Percentiles rank a stretch among this genome's conserved stretches.
These are phyloP conservation scores for Saturnispora sanitii DNA, from an alignment of 805 yeast species.

Conservation along the genomic window DNA sequence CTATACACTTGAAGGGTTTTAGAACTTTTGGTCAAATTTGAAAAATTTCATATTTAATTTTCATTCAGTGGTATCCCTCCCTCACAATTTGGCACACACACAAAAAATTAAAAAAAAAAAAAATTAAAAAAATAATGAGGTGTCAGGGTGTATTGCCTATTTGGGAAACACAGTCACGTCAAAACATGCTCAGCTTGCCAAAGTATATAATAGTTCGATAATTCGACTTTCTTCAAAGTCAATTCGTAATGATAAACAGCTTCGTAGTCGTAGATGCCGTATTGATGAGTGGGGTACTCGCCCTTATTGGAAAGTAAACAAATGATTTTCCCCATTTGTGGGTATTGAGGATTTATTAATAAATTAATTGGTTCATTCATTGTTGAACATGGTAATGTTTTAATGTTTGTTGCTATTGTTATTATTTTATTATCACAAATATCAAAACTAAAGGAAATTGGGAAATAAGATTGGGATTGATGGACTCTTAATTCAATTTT, in stretches of 20 bases:
- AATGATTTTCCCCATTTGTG: slow-evolving; percentile 2
- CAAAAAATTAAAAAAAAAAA: neutral
- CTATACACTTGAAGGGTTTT: neutral
- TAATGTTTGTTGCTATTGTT: too few species aligned
- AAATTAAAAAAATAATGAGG: slow-evolving; percentile 2
- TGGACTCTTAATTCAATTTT: slow-evolving; percentile 13
- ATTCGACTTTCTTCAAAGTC: slow-evolving; percentile 4
- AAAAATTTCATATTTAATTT: slow-evolving; percentile 2
- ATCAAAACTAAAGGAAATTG: neutral
- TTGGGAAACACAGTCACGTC: slow-evolving; percentile 3
- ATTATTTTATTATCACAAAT: too few species aligned
- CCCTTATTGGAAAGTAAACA: neutral
- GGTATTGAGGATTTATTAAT: neutral
- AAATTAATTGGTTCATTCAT: too few species aligned
- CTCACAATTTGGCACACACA: neutral
- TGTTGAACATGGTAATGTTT: too few species aligned
- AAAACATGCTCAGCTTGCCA: slow-evolving; percentile 15
- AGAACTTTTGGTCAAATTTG: neutral
- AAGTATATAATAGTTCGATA: slow-evolving; percentile 9
- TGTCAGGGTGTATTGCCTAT: slow-evolving; percentile 1
- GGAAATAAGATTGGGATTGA: slow-evolving; percentile 18
- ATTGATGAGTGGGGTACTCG: slow-evolving; percentile 18
- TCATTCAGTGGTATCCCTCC: neutral
- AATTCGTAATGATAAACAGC: slow-evolving; percentile 17
- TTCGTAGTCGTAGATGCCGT: slow-evolving; percentile 24